Conservation (phyloP, 495 filamentous ascomycete species). For the Daldinia grandis region DNA sequence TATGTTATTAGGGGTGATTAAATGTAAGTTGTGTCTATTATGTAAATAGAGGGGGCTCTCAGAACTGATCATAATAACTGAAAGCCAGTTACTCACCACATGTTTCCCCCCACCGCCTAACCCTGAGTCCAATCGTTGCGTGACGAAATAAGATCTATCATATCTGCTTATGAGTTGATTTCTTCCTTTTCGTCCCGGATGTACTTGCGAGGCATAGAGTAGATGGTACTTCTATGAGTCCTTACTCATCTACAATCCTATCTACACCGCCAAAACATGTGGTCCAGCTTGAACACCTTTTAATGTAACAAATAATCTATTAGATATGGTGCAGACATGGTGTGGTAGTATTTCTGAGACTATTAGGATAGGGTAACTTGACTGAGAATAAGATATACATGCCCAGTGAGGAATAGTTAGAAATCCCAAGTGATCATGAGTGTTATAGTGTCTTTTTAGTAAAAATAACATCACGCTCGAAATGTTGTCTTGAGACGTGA, state of each 20-base stretch:
- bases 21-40: background rate
- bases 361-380: background rate
- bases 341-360: background rate
- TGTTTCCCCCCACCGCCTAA: too few relatives aligned
- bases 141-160: too few relatives aligned
- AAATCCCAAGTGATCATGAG: background rate
- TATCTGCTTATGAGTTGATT: background rate
- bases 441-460: background rate
- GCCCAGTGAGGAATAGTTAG: background rate
- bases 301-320: background rate
- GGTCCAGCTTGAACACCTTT: background rate
- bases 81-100: too few relatives aligned
- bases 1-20: background rate
- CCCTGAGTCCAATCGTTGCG: too few relatives aligned
- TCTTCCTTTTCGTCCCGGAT: background rate
- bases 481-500: background rate
- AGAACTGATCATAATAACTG: too few relatives aligned
- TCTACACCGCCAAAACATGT: background rate
- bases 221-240: background rate
- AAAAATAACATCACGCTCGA: background rate
- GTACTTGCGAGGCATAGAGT: background rate
- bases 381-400: background rate
- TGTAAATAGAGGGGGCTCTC: background rate
- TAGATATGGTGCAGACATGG: background rate
- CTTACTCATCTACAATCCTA: background rate